phyloP scores from a whole-genome alignment of 495 filamentous ascomycete genomes.

The Podospora pseudocomata region DNA sequence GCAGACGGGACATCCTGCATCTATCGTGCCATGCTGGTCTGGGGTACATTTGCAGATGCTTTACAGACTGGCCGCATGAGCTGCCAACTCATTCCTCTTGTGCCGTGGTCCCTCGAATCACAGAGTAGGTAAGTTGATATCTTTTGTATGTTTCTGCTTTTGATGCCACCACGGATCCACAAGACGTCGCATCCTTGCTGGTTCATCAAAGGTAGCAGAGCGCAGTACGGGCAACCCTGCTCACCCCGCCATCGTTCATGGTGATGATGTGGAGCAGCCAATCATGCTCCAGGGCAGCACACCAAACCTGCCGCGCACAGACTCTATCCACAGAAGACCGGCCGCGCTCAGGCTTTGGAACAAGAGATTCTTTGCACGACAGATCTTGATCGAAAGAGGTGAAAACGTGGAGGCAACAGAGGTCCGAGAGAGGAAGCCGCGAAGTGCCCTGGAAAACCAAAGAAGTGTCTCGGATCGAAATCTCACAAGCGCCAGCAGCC shows the following conservation, averaged over 20 bases:
- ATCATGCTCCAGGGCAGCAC: conserved; percentile 17
- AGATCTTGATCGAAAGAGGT: conserved; percentile 14
- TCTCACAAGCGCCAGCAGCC: conserved; percentile 18
- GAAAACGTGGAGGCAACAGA: conserved; percentile 1
- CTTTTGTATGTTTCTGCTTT: background rate
- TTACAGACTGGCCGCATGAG: background rate
- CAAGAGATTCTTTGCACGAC: conserved; percentile 16
- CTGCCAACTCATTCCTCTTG: conserved; percentile 8
- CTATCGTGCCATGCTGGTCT: background rate
- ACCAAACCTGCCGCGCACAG: conserved; percentile 29
- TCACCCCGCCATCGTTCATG: conserved; percentile 15
- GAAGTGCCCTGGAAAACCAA: background rate
- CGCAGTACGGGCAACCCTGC: conserved; percentile 1
- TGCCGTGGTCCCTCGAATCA: background rate
- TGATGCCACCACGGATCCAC: background rate
- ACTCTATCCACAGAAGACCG: conserved; percentile 24
- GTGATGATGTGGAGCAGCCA: conserved; percentile 20
- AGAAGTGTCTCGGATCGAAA: background rate
- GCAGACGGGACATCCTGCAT: no score
- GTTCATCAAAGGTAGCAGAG: conserved; percentile 3
- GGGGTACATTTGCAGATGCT: background rate
- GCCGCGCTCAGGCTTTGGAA: conserved; percentile 19
- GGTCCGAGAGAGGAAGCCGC: background rate
- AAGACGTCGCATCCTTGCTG: background rate
- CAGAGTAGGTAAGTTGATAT: background rate